Conservation (phyloP, 2,329 filamentous ascomycete species). For the Trichoderma atroviride region DNA sequence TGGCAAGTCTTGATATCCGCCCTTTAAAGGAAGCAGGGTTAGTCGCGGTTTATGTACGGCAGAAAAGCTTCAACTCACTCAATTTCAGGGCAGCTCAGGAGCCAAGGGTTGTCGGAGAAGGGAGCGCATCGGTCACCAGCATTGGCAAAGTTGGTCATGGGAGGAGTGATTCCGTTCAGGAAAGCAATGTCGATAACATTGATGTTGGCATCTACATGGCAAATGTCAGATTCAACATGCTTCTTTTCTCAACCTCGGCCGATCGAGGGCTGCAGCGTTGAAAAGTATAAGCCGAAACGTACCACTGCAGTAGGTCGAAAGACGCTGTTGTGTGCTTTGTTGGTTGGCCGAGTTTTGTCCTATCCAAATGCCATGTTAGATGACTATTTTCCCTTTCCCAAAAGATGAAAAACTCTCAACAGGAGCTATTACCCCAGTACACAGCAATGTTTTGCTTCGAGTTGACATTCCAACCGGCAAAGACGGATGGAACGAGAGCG, state of each 20-base stretch:
- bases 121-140: conserved; percentile 62
- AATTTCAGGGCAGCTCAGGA: conserved; percentile 65
- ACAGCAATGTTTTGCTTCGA: conserved; percentile 60
- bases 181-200: conserved; percentile 67
- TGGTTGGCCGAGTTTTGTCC: conserved; percentile 63
- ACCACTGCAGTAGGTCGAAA: conserved; percentile 63
- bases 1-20: conserved; percentile 64
- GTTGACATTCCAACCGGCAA: conserved; percentile 50
- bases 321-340: conserved; percentile 54
- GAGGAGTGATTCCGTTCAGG: conserved; percentile 57
- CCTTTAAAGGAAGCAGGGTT: conserved; percentile 34
- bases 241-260: neutral
- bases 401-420: no score
- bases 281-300: conserved; percentile 33
- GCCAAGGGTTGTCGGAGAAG: conserved; percentile 56
- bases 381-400: no score
- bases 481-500: conserved; percentile 35
- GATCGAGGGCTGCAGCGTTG: no score
- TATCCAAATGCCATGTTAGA: conserved; percentile 25
- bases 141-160: conserved; percentile 66
- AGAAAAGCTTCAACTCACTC: conserved; percentile 51
- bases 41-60: neutral
- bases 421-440: conserved; percentile 61
- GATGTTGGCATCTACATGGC: conserved; percentile 46
- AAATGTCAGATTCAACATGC: neutral